Evolutionary conservation across 148 eudicot genomes (phyloP).

Genomic region (Chenopodium berlandieri): DNA sequence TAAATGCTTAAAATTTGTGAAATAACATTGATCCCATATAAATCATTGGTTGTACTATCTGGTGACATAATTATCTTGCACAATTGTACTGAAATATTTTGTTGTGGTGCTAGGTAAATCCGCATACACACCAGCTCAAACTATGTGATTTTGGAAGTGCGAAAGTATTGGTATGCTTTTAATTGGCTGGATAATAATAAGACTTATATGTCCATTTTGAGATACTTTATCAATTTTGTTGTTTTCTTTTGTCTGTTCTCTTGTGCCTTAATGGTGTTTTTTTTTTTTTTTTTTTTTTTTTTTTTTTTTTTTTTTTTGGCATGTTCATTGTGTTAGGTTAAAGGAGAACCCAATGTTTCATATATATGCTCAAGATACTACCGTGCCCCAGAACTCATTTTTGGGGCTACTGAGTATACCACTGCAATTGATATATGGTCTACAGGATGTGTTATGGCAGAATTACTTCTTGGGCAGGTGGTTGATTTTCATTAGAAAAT

Average conservation of each 20-base stretch:
- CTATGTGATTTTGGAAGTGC: slow-evolving; percentile 99
- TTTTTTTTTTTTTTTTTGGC: not conserved
- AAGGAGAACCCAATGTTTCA: slow-evolving; percentile 96
- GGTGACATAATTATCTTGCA: not conserved
- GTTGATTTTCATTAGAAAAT: not conserved
- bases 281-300: too few relatives aligned
- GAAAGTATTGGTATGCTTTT: slow-evolving; percentile 80
- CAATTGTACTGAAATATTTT: not conserved
- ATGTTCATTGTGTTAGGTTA: slow-evolving; percentile 49
- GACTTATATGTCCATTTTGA: slow-evolving; percentile 14
- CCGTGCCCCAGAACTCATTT: slow-evolving; percentile 96
- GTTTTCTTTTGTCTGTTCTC: not conserved
- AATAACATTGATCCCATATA: too few relatives aligned
- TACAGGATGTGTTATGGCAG: slow-evolving; percentile 98
- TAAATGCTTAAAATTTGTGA: not conserved
- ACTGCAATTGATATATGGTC: slow-evolving; percentile 99
- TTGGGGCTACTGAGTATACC: slow-evolving; percentile 95
- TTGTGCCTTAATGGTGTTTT: not conserved
- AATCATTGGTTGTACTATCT: not conserved
- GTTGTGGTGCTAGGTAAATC: slow-evolving; percentile 70
- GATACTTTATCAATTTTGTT: not conserved
- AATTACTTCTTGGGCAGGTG: slow-evolving; percentile 93
- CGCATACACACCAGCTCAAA: slow-evolving; percentile 97
- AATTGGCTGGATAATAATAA: slow-evolving; percentile 10
- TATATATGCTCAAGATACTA: slow-evolving; percentile 95